Conservation (phyloP, 139 green algal genomes). For the Yamagishiella unicocca region DNA sequence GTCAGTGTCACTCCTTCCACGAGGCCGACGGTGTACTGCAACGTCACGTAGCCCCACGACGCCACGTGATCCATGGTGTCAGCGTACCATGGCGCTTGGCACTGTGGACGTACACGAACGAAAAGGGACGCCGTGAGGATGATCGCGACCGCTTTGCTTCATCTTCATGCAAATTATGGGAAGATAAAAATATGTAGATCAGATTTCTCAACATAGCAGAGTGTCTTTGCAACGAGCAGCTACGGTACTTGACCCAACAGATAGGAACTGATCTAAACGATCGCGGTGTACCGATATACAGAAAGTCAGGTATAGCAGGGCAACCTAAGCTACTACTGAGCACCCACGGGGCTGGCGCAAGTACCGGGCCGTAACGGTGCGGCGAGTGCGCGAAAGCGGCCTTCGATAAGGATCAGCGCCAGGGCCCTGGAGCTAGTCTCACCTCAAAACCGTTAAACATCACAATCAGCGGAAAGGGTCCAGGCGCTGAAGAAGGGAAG, state of each 20-base stretch:
- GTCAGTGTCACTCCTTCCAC: too few species aligned
- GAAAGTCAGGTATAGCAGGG: neutral
- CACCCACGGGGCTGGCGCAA: neutral
- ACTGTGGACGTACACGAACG: neutral
- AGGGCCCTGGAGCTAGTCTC: neutral
- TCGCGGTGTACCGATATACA: neutral
- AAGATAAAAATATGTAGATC: too few species aligned
- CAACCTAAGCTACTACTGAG: neutral
- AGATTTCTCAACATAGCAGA: too few species aligned
- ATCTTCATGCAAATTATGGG: neutral
- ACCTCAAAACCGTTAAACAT: slow-evolving; percentile 13
- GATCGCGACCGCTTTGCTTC: too few species aligned
- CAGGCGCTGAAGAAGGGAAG: neutral
- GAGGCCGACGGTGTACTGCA: neutral
- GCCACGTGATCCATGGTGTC: neutral
- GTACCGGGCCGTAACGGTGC: neutral
- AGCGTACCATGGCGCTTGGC: neutral
- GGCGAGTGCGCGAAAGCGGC: neutral
- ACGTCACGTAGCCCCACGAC: neutral
- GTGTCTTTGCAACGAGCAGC: too few species aligned
- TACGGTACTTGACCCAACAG: neutral
- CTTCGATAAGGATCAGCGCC: neutral
- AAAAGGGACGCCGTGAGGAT: too few species aligned
- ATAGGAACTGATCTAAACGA: neutral
- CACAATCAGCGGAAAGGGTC: neutral